A percentile compares a stretch with the other conserved stretches of the same genome.
phyloP scores from a whole-genome alignment of 2,329 filamentous ascomycete species.

The Parafenestella ontariensis region DNA sequence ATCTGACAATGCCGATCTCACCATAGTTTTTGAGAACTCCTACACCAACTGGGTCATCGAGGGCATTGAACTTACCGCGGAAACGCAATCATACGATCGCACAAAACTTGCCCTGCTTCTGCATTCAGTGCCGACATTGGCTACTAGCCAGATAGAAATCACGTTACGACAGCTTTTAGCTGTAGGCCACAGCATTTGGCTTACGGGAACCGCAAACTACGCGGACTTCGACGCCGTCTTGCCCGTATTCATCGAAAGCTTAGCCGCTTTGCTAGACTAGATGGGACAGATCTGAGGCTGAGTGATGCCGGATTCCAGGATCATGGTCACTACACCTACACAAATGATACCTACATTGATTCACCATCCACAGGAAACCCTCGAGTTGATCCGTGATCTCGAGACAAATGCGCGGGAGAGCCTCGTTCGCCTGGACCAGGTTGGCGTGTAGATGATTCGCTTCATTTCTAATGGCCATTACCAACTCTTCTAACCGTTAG shows the following conservation, averaged over 20 bases:
- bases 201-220: slow-evolving; percentile 27
- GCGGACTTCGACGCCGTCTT: slow-evolving; percentile 26
- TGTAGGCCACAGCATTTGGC: slow-evolving; percentile 21
- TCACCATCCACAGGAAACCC: not conserved
- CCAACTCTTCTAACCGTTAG: not conserved
- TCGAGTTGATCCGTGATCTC: not conserved
- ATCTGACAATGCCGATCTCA: slow-evolving; percentile 17
- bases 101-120: slow-evolving; percentile 23
- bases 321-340: slow-evolving; percentile 1
- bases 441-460: not conserved
- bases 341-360: not conserved
- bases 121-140: slow-evolving; percentile 26
- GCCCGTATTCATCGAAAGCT: slow-evolving; percentile 21
- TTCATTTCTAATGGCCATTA: not conserved
- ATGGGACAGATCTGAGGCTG: slow-evolving; percentile 1
- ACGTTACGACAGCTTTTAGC: slow-evolving; percentile 20
- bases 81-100: slow-evolving; percentile 19
- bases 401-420: not conserved
- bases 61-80: slow-evolving; percentile 10
- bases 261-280: slow-evolving; percentile 21
- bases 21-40: slow-evolving; percentile 29
- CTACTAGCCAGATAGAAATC: slow-evolving; percentile 11
- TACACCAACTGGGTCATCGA: slow-evolving; percentile 21
- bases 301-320: slow-evolving; percentile 1
- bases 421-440: not conserved